phyloP scores from a whole-genome alignment of 106 monocot species.

The Allium cepa region DNA sequence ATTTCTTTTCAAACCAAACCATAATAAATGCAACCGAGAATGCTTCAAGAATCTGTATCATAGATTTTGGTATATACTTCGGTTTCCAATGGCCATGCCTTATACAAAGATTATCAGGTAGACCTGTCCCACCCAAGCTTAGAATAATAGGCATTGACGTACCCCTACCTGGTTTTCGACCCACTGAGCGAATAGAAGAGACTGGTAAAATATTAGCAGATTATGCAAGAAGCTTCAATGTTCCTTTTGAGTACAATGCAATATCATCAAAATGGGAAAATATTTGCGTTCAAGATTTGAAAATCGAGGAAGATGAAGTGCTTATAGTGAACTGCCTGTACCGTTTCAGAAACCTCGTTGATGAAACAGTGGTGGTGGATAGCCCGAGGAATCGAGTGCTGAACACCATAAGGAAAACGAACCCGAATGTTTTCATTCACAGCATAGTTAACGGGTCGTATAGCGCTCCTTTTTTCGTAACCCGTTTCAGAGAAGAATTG shows the following conservation, averaged over 20 bases:
- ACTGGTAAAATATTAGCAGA: constrained; percentile 55
- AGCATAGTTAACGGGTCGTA: constrained; percentile 74
- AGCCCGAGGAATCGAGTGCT: constrained; percentile 73
- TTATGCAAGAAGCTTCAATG: constrained; percentile 51
- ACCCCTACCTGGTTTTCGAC: constrained; percentile 79
- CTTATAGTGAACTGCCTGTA: constrained; percentile 66
- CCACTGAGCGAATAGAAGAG: constrained; percentile 64
- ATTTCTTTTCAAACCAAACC: constrained; percentile 59
- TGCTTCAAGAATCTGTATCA: constrained; percentile 51
- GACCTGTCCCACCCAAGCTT: constrained; percentile 55
- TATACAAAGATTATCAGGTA: constrained; percentile 42
- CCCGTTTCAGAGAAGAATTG: constrained; percentile 70
- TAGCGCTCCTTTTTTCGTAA: constrained; percentile 80
- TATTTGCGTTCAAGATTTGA: constrained; percentile 55
- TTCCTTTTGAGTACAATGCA: constrained; percentile 61
- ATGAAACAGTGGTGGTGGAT: constrained; percentile 68
- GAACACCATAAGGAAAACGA: constrained; percentile 61
- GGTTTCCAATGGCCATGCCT: constrained; percentile 92
- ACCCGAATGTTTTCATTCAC: constrained; percentile 65
- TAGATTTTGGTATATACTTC: constrained; percentile 79
- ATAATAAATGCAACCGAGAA: constrained; percentile 46
- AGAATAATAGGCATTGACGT: constrained; percentile 81
- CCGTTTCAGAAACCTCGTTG: constrained; percentile 61
- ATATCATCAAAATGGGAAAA: constrained; percentile 76
- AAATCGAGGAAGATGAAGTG: constrained; percentile 63